Evolutionary conservation across 179 eudicot species (phyloP).

Genomic region (Patellifolia procumbens): DNA sequence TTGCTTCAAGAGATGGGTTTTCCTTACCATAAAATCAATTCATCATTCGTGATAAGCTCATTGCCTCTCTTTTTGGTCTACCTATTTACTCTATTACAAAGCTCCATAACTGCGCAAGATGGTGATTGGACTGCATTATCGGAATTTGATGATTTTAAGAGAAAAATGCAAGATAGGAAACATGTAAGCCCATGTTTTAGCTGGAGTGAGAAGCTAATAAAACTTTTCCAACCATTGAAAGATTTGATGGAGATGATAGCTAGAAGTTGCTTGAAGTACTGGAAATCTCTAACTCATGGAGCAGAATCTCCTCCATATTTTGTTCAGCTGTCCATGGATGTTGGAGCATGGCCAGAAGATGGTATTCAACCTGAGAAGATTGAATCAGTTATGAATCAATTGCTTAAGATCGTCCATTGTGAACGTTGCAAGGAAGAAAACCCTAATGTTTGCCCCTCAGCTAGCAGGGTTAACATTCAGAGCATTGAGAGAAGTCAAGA

Average conservation of each 20-base stretch:
- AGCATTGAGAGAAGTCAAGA: slow-evolving; percentile 89
- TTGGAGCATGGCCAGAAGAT: slow-evolving; percentile 88
- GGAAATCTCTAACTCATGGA: slow-evolving; percentile 87
- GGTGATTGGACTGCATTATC: slow-evolving; percentile 73
- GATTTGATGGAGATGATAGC: slow-evolving; percentile 46
- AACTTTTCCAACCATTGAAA: slow-evolving; percentile 45
- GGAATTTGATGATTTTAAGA: slow-evolving; percentile 40
- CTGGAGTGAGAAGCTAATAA: slow-evolving; percentile 53
- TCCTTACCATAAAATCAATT: slow-evolving; percentile 61
- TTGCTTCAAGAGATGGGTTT: slow-evolving; percentile 81
- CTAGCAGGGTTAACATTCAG: slow-evolving; percentile 86
- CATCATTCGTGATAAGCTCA: slow-evolving; percentile 86
- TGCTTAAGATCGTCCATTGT: slow-evolving; percentile 69
- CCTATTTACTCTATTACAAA: slow-evolving; percentile 88
- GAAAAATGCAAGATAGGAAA: slow-evolving; percentile 35
- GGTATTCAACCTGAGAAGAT: slow-evolving; percentile 96
- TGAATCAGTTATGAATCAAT: slow-evolving; percentile 76
- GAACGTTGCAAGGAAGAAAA: slow-evolving; percentile 63
- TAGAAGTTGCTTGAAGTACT: slow-evolving; percentile 61
- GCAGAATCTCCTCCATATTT: slow-evolving; percentile 98
- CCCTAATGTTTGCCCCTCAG: slow-evolving; percentile 52
- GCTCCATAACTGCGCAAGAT: slow-evolving; percentile 94
- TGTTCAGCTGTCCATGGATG: slow-evolving; percentile 91
- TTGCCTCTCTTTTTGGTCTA: slow-evolving; percentile 85
- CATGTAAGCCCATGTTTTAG: slow-evolving; percentile 40